Evolutionary conservation across 129 eudicot species (phyloP), one percentile per base, ranked within the genome.

Genomic region (Saussurea involucrata): DNA sequence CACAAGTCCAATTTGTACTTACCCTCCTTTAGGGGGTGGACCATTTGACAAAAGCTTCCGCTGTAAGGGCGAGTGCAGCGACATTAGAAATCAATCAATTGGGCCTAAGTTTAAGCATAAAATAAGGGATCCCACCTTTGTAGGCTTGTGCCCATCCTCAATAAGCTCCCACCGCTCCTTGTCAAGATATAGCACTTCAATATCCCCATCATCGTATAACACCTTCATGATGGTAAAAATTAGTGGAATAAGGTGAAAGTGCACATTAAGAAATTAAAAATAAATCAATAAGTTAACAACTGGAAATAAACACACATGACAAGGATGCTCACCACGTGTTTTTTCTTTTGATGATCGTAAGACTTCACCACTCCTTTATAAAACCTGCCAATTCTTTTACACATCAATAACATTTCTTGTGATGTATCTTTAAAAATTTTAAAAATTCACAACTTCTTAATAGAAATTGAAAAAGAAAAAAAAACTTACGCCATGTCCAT

Each of bases 301-400:
- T 65, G 40, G 64, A 70, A 76, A 55, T 75, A 40, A 60, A 70
- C 10, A 73, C 44, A 28, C n/a, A 24, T 64, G 15, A 34, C 18
- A 82, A 63, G 24, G 68, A 74, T 78, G 85, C 96, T 80, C 85
- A 94, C 97, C 89, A 87, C 97, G 55, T 95, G 96, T 72, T 95
- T 95, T 77, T 85, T 86, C 81, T 86, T 89, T 44, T 91, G 81
- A 49, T 81, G 82, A 76, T 95, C 97, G 75, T 86, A 95, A 11
- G 98, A 89, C 88, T 95, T 95, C 85, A 95, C 95, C 44, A 91
- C 79, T 29, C 98, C 98, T 83, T 80, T 88, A 86, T 91, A 95
- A 71, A 89, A 95, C 92, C 98, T 95, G 92, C 33, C 31, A 18
- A 66, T 27, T 20, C 12, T 17, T 71, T 24, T 8, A 69, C n/a